These are phyloP conservation scores for Lasiosphaeria miniovina DNA, from an alignment of 495 filamentous ascomycete species.

Conservation along the genomic window DNA sequence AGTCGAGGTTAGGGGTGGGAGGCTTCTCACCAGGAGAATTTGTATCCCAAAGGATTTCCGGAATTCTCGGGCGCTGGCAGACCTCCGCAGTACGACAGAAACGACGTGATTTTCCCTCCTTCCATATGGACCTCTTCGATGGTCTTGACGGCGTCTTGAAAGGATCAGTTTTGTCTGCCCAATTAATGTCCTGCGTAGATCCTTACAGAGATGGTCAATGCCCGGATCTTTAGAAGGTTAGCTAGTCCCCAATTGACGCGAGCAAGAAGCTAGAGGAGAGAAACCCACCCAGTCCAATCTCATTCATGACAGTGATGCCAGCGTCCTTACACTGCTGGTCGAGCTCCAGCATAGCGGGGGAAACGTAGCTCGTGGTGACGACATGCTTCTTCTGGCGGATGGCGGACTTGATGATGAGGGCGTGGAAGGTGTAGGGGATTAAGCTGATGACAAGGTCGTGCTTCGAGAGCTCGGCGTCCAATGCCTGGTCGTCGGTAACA, in stretches of 20 bases:
- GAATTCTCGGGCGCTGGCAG: conserved; percentile 65
- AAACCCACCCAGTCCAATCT: conserved; percentile 69
- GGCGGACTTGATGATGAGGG: conserved; percentile 86
- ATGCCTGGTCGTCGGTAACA: conserved; percentile 66
- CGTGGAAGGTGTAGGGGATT: conserved; percentile 94
- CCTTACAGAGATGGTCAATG: conserved; percentile 65
- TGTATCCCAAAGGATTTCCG: conserved; percentile 92
- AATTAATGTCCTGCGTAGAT: too few species aligned
- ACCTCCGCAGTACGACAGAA: conserved; percentile 88
- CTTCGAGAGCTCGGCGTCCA: conserved; percentile 75
- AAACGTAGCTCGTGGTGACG: conserved; percentile 94
- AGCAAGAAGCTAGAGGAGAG: neutral
- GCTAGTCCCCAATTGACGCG: neutral
- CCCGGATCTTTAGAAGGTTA: conserved; percentile 24
- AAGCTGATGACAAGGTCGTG: conserved; percentile 76
- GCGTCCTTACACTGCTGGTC: conserved; percentile 81
- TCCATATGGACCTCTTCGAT: conserved; percentile 78
- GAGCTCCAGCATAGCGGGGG: conserved; percentile 86
- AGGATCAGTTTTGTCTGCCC: too few species aligned
- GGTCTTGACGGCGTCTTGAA: conserved; percentile 71
- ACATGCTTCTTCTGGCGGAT: conserved; percentile 93
- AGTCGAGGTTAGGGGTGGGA: neutral
- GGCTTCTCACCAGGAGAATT: conserved; percentile 69
- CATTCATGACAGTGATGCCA: conserved; percentile 96
- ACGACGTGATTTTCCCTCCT: conserved; percentile 81